These are phyloP conservation scores for Fomitopsis pulvina DNA, from an alignment of 768 basidiomycete species.

Conservation along the genomic window DNA sequence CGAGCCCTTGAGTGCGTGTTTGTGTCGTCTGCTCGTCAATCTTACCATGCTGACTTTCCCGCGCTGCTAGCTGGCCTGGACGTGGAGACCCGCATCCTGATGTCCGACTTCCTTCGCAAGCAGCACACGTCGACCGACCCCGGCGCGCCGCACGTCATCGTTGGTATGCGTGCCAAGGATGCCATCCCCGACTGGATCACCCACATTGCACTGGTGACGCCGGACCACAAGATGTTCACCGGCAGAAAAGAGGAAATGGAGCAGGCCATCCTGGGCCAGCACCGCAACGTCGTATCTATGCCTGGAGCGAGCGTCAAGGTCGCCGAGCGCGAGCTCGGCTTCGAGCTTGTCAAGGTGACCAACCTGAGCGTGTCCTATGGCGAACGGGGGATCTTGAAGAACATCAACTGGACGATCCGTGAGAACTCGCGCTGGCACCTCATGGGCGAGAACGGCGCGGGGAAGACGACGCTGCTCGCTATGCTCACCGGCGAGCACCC, in stretches of 20 bases:
- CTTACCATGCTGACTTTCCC: background rate
- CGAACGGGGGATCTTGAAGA: slow-evolving; percentile 57
- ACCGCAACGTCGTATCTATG: background rate
- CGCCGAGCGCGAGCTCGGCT: slow-evolving; percentile 16
- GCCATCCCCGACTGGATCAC: slow-evolving; percentile 66
- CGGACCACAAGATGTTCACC: slow-evolving; percentile 39
- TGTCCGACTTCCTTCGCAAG: slow-evolving; percentile 56
- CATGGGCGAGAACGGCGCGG: slow-evolving; percentile 86
- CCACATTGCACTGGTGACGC: slow-evolving; percentile 51
- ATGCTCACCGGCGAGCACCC: slow-evolving; percentile 93
- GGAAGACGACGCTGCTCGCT: slow-evolving; percentile 91
- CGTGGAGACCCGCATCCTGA: slow-evolving; percentile 43
- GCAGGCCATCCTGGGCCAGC: slow-evolving; percentile 8
- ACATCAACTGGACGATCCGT: slow-evolving; percentile 77
- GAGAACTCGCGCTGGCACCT: slow-evolving; percentile 89
- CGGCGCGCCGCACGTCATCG: slow-evolving; percentile 51
- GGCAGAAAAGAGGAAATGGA: slow-evolving; percentile 46
- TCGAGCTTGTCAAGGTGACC: slow-evolving; percentile 52
- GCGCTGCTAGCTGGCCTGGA: slow-evolving; percentile 69
- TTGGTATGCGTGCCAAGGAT: slow-evolving; percentile 67
- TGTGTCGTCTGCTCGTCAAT: background rate
- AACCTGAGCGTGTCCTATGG: slow-evolving; percentile 70
- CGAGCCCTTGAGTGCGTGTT: slow-evolving; percentile 70
- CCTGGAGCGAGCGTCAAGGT: background rate
- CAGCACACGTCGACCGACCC: slow-evolving; percentile 9